Base-by-base conservation (phyloP, 2,329 filamentous ascomycete species). In the Talaromyces sp. region DNA sequence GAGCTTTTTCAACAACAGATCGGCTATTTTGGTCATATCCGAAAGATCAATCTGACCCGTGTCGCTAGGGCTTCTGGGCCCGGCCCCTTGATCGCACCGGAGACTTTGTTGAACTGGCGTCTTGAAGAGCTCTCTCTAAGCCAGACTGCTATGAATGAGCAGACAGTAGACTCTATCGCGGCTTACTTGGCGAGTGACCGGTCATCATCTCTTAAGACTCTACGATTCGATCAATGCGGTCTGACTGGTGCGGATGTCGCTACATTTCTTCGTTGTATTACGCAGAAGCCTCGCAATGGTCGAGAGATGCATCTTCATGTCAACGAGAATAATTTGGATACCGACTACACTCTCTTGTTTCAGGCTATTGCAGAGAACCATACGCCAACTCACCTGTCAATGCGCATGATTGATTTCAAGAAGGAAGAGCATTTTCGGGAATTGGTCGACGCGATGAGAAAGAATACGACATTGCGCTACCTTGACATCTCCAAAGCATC, bases 401-500 rank as follows among this genome's bases (percentile, higher is more conserved):
- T 90, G 75, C 80, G 84, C 38, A 84, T 88, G 74, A 83, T 90
- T 38, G 88, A 90, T 68, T 90, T 88, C 68, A 82, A 86, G 60
- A 82, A 85, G 62, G 86, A 89, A 67, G 77, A 81, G 11, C 81
- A 86, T 60, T 90, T 90, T 64, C 81, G 84, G 38, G 81, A 85
- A 60, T 75, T 90, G 54, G 78, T 89, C 7, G 75, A 83, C 61
- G 86, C 88, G 1, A 68, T 90, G 55, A 81, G 82, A 5, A 77
- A 77, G 49, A 90, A 90, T 68, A 85, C 77, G 19, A 86, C 85
- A 0, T 82, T 89, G 55, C 80, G 80, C 55, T 85, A 83, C 65
- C 74, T 90, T 17, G 87, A 90, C 70, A 86, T 90, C 27, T 89
- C 88, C 1, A 86, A 88, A 64, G 85, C 86, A 1, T 89, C 87